These are phyloP conservation scores for Acacia pycnantha DNA, from an alignment of 331 rosid genomes.

Conservation along the genomic window DNA sequence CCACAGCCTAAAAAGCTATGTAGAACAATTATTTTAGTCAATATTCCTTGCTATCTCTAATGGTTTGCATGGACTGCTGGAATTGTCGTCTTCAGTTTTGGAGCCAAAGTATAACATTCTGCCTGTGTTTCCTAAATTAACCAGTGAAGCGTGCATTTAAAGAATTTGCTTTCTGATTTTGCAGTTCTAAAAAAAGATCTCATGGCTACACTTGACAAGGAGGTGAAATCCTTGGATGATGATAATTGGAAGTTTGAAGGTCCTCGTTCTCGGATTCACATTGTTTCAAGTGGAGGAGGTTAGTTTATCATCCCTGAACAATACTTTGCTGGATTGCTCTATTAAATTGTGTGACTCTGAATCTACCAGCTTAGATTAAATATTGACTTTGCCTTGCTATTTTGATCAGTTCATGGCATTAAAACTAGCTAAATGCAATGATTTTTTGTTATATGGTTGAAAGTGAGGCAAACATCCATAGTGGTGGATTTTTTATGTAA, in stretches of 20 bases:
- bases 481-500: background rate
- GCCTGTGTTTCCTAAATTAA: background rate
- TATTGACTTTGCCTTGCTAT: background rate
- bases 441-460: slow-evolving; percentile 4
- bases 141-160: background rate
- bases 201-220: slow-evolving; percentile 86
- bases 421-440: background rate
- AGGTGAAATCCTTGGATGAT: slow-evolving; percentile 82
- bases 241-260: slow-evolving; percentile 98
- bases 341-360: slow-evolving; percentile 1
- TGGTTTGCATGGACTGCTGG: background rate
- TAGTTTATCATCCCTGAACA: slow-evolving; percentile 20
- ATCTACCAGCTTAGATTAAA: background rate
- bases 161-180: slow-evolving; percentile 27
- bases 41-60: slow-evolving; percentile 14
- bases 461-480: background rate
- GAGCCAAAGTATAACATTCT: slow-evolving; percentile 17
- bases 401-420: background rate
- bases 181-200: slow-evolving; percentile 75
- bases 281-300: slow-evolving; percentile 67
- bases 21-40: background rate
- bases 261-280: slow-evolving; percentile 82
- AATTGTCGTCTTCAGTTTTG: background rate
- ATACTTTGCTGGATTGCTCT: background rate
- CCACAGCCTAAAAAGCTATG: background rate